Evolutionary conservation across 2,329 filamentous ascomycete species (phyloP), one percentile per base, ranked within the genome.

Genomic region (Fusarium buharicum): DNA sequence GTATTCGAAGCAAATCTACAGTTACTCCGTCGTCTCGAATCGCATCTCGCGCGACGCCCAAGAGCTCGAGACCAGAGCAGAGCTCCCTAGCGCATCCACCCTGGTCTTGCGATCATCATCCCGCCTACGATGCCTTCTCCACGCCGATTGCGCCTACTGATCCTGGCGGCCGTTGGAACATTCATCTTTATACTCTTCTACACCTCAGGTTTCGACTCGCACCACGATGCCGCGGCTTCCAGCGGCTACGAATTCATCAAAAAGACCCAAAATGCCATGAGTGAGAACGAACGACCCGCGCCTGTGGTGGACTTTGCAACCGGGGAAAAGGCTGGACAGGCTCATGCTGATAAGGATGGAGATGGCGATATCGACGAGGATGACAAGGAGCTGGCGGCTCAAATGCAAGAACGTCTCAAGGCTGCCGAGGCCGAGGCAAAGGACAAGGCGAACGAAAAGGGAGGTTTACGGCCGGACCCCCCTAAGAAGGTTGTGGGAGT

Each of bases 171-270:
- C 52, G 67, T 93, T 66, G 81, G 87, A 64, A 80, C 85, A 56
- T 76, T 94, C 57, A 77, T 94, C 66, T 82, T 88, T 40, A 78
- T 90, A 50, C 80, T 96, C 67, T 92, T 94, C 79, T 88, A 92
- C 73, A 89, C 88, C 17, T 84, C 83, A n/a, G 82, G 82, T 44
- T 78, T 84, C 48, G 81, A 83, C 54, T 78, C 83, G 45, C 79
- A 81, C 30, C 75, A 78, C 59, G 79, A 79, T 43, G 81, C 76
- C 38, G 81, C 83, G 68, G 66, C 70, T 27, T 74, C 72, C 46
- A 76, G 77, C 31, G 68, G 81, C 3, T 78, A 81, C 38, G 85
- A 85, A 68, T 88, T 88, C 66, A 87, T 87, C 76, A 77, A 81
- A 60, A 85, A 83, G 75, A 89, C 86, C 22, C 79, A 83, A 68